Conservation (phyloP, 768 basidiomycete genomes). For the Trametes cingulata region DNA sequence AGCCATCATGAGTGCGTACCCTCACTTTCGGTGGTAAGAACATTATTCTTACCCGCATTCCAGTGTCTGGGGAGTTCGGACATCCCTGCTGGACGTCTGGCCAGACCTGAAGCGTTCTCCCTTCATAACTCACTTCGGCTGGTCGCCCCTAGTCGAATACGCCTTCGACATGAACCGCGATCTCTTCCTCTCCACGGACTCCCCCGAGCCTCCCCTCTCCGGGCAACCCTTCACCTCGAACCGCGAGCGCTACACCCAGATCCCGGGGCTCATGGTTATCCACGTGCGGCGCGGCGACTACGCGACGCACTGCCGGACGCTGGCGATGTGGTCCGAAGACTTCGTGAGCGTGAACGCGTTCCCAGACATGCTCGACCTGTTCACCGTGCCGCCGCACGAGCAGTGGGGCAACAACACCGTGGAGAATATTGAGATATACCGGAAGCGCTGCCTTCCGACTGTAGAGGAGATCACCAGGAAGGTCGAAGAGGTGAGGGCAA, state of each 20-base stretch:
- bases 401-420: slow-evolving; percentile 21
- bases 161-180: slow-evolving; percentile 34
- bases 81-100: slow-evolving; percentile 34
- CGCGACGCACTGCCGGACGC: slow-evolving; percentile 13
- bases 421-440: slow-evolving; percentile 35
- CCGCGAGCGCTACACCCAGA: slow-evolving; percentile 5
- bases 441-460: slow-evolving; percentile 54
- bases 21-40: neutral
- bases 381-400: slow-evolving; percentile 31
- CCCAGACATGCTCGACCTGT: slow-evolving; percentile 48
- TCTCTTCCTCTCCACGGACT: slow-evolving; percentile 2
- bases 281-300: slow-evolving; percentile 20
- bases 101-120: slow-evolving; percentile 47
- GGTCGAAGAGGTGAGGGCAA: slow-evolving; percentile 33
- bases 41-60: neutral
- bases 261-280: slow-evolving; percentile 19
- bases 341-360: slow-evolving; percentile 58
- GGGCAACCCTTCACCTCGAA: slow-evolving; percentile 6
- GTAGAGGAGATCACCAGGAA: slow-evolving; percentile 49
- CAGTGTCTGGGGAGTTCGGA: slow-evolving; percentile 22
- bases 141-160: slow-evolving; percentile 52
- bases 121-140: slow-evolving; percentile 47
- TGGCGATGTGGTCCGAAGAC: slow-evolving; percentile 35
- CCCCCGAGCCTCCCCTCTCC: slow-evolving; percentile 4
- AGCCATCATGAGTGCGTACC: slow-evolving; percentile 11